Percentiles rank a stretch among this genome's conserved stretches.
Conservation (phyloP, 1,139 yeast species). For the Geotrichum bryndzae region DNA sequence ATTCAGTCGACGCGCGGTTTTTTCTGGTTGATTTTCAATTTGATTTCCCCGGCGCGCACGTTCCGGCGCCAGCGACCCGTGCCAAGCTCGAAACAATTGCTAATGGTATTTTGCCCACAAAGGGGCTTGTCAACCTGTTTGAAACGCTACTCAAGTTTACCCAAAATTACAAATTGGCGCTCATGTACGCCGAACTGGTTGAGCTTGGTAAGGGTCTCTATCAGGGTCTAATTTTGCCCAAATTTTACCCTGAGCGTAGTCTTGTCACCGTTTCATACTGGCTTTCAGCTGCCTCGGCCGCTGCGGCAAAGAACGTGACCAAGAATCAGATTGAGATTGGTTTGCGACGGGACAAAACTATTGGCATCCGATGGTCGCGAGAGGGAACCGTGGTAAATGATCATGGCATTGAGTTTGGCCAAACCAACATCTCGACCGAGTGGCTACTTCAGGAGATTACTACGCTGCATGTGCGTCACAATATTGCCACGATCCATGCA, state of each 20-base stretch:
- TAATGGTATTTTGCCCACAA: conserved; percentile 50
- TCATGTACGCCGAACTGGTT: conserved; percentile 60
- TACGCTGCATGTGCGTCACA: conserved; percentile 28
- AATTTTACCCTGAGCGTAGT: conserved; percentile 58
- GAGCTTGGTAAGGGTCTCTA: conserved; percentile 54
- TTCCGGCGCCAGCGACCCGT: conserved; percentile 37
- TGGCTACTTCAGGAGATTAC: conserved; percentile 28
- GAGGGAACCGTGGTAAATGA: conserved; percentile 43
- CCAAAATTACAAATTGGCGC: conserved; percentile 64
- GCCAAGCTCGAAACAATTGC: conserved; percentile 49
- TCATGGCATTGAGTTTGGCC: conserved; percentile 27
- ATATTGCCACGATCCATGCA: conserved; percentile 26
- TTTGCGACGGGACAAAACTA: conserved; percentile 46
- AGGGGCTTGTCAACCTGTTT: conserved; percentile 56
- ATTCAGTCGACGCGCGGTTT: conserved; percentile 55
- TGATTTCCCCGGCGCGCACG: conserved; percentile 33
- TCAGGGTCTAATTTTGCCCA: conserved; percentile 62
- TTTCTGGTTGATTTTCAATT: conserved; percentile 69
- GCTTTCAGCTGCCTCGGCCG: conserved; percentile 37
- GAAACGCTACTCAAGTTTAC: conserved; percentile 66
- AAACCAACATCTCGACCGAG: conserved; percentile 28
- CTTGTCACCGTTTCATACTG: conserved; percentile 65
- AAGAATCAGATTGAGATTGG: conserved; percentile 62
- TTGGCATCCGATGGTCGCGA: conserved; percentile 57
- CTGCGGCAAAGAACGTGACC: conserved; percentile 35